Percentiles rank a stretch among this genome's conserved stretches.
Conservation (phyloP, 2,329 filamentous ascomycete genomes). For the Ceratocystis diversiconidia region DNA sequence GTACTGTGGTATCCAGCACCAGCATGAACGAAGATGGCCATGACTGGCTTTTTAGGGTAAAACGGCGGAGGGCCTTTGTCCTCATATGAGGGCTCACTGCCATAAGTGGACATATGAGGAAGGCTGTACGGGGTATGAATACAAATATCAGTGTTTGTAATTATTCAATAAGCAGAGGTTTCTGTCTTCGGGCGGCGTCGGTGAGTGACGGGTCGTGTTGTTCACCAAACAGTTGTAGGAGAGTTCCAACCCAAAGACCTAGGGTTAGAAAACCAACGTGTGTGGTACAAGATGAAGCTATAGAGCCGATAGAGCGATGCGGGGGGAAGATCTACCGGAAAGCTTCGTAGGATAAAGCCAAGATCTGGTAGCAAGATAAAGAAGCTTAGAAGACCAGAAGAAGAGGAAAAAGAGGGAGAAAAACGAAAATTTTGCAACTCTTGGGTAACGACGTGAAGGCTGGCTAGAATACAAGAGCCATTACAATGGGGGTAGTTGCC, state of each 20-base stretch:
- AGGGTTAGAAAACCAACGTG: constrained; percentile 2
- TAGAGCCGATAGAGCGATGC: neutral
- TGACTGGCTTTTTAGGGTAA: constrained; percentile 27
- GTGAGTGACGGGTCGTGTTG: neutral
- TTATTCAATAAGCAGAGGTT: neutral
- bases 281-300: constrained; percentile 5
- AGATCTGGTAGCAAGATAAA: neutral
- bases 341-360: neutral
- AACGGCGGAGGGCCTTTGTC: neutral
- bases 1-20: constrained; percentile 87
- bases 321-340: neutral
- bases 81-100: neutral
- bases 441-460: neutral
- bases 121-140: neutral
- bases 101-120: constrained; percentile 5
- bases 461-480: neutral
- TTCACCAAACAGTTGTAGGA: neutral
- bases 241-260: constrained; percentile 1
- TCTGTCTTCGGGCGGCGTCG: neutral
- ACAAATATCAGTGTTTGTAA: constrained; percentile 6
- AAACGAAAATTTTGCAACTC: neutral
- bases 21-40: constrained; percentile 87
- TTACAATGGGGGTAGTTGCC: neutral
- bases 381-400: neutral
- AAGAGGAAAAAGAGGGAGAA: neutral